phyloP scores from a whole-genome alignment of 2,329 filamentous ascomycete species.

The Nemania abortiva region DNA sequence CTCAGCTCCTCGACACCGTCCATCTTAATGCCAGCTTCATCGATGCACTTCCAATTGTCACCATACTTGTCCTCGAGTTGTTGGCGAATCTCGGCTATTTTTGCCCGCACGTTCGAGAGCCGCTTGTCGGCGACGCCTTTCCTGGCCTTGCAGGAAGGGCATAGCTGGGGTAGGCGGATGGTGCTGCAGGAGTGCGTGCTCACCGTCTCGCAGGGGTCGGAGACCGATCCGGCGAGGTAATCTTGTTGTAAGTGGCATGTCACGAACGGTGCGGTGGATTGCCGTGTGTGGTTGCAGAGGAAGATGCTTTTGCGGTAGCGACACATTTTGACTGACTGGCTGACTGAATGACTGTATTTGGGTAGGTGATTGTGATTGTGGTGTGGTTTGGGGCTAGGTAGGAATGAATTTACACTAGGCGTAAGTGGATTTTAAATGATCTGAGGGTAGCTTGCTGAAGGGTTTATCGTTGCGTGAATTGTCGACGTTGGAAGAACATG shows the following conservation, averaged over 20 bases:
- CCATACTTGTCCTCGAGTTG: constrained; percentile 43
- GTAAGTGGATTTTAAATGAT: not conserved
- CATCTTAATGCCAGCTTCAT: constrained; percentile 40
- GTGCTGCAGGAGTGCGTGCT: constrained; percentile 41
- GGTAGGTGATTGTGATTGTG: not conserved
- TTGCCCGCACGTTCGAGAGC: constrained; percentile 33
- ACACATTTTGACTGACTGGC: constrained; percentile 43
- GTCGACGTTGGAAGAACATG: not conserved
- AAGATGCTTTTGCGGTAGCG: constrained; percentile 44
- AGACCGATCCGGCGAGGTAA: constrained; percentile 23
- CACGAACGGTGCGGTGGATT: constrained; percentile 27
- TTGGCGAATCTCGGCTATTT: constrained; percentile 35
- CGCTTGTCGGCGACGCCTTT: constrained; percentile 29
- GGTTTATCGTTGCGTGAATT: not conserved
- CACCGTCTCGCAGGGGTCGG: constrained; percentile 38
- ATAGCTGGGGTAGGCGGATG: constrained; percentile 35
- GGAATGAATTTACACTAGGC: not conserved
- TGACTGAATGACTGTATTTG: no score
- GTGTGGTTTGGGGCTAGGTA: not conserved
- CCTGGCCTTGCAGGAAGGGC: constrained; percentile 36
- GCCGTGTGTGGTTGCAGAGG: constrained; percentile 47
- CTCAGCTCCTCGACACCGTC: constrained; percentile 6
- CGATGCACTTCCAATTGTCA: constrained; percentile 37
- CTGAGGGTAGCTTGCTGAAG: not conserved
- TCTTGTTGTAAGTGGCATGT: constrained; percentile 39